A percentile compares a stretch with the other conserved stretches of the same genome.
phyloP scores from a whole-genome alignment of 306 rosid species.

The Fagus crenata region DNA sequence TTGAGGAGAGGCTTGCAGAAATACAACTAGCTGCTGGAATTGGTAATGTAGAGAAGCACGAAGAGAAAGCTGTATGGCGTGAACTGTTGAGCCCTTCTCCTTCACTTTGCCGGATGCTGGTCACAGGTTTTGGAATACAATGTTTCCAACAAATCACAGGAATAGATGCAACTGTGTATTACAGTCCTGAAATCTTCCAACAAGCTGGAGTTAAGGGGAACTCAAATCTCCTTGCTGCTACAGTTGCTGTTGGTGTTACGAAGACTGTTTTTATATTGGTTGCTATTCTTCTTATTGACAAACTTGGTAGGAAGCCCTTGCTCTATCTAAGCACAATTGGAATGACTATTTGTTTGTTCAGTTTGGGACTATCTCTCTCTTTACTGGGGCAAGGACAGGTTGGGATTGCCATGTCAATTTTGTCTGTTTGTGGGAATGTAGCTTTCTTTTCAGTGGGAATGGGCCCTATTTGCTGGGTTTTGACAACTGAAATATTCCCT shows the following conservation, averaged over 20 bases:
- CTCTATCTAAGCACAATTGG: slow-evolving; percentile 84
- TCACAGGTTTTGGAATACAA: slow-evolving; percentile 87
- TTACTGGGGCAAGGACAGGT: slow-evolving; percentile 54
- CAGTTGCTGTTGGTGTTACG: slow-evolving; percentile 81
- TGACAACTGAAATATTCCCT: too few relatives aligned
- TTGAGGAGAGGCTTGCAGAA: slow-evolving; percentile 84
- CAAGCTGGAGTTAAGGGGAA: slow-evolving; percentile 68
- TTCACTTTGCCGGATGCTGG: slow-evolving; percentile 66
- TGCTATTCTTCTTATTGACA: slow-evolving; percentile 75
- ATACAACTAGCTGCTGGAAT: slow-evolving; percentile 69
- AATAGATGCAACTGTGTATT: slow-evolving; percentile 90
- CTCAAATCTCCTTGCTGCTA: slow-evolving; percentile 71
- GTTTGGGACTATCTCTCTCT: slow-evolving; percentile 48
- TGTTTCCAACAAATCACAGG: slow-evolving; percentile 98
- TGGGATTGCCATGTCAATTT: too few relatives aligned
- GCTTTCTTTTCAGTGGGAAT: too few relatives aligned
- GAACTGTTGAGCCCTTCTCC: slow-evolving; percentile 79
- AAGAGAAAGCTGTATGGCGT: slow-evolving; percentile 65
- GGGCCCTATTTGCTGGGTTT: too few relatives aligned
- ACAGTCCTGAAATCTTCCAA: slow-evolving; percentile 78
- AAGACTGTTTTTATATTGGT: slow-evolving; percentile 78
- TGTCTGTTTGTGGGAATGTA: too few relatives aligned
- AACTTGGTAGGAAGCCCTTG: slow-evolving; percentile 82
- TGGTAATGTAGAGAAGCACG: slow-evolving; percentile 46
- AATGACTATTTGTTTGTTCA: slow-evolving; percentile 83